Evolutionary conservation across 2,329 filamentous ascomycete species (phyloP), one percentile per base, ranked within the genome.

Genomic region (Atkinsonella texensis): DNA sequence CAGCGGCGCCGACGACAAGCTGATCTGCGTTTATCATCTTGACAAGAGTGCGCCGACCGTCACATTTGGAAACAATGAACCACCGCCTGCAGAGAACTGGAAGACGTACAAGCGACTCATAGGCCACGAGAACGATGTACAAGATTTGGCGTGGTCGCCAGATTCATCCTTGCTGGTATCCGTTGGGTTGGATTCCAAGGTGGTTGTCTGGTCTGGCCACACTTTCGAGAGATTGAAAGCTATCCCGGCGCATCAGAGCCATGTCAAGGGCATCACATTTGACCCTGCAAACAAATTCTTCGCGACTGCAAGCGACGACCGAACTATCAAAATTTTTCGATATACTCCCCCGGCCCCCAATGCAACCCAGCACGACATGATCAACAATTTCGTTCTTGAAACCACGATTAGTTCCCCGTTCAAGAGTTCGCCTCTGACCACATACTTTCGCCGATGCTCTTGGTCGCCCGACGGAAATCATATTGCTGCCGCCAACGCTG

Each of bases 201-300:
- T 98, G 13, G 93, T 98, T 10, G 86, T 98, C 20, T 98, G 93
- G 93, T 97, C 91, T 1, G 94, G 93, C 1, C 86, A 94, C 68
- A 97, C 90, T 0, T 98, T 98, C 60, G 93, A 98, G 71, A 97
- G 95, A 71, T 77, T 98, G 58, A 97, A 97, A 76, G 91, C 89
- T 3, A 73, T 98, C 5, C 83, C 89, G 2, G 85, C 90, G 53
- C 93, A 98, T 68, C 89, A 95, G 66, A 96, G 89, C 66, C 94
- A 97, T 65, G 93, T 98, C 71, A 98, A 98, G 68, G 93, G 94
- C 55, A 94, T 98, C 61, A 95, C 91, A 0, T 98, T 98, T 64
- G 93, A 98, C 64, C 93, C 93, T 0, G 93, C 93, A 42, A 97
- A 97, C 73, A 98, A 97, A 66, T 98, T 95, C 74, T 98, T 98